Base-by-base conservation (phyloP, 306 rosid genomes). In the Gynostemma pentaphyllum region DNA sequence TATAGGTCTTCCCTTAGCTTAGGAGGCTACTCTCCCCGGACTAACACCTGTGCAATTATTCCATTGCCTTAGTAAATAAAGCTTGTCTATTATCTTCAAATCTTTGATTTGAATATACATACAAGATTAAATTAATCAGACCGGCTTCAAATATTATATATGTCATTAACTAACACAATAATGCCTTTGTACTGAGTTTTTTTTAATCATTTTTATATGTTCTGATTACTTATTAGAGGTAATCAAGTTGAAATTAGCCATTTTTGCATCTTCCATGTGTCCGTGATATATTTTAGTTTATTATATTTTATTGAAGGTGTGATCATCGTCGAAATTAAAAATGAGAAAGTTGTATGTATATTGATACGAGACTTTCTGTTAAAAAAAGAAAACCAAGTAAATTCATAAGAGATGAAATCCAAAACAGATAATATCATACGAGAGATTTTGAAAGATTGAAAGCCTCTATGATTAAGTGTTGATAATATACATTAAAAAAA, bases 1-100 rank as follows among this genome's bases (percentile, higher is more conserved):
- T n/a, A n/a, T n/a, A n/a, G n/a, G n/a, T 29, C 16, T 56, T 56
- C 64, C 26, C 62, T 54, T 32, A 56, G n/a, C 64, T 39, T 22
- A 40, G 22, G 49, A 40, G 22, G 49, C 32, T n/a, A 14, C 66
- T 60, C 48, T 7, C 47, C 45, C 11, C 14, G 9, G 12, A 59
- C 34, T 11, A 37, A 59, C 47, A 59, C 46, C 22, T 11, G 1
- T 12, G 19, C 65, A 59, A 59, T 37, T 37, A 59, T 59, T 40
- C 15, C 8, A n/a, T n/a, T n/a, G n/a, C n/a, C n/a, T n/a, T n/a
- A 0, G 3, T 46, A 34, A 57, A 9, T 36, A 32, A 56, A 32
- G 27, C 10, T 34, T 56, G 26, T 56, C 63, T 32, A n/a, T 0
- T 21, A 37, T 57, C 46, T 57, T 36, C 24, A 2, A 34, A 56